Evolutionary conservation across 345 rosid species (phyloP).

Genomic region (Turnera subulata): DNA sequence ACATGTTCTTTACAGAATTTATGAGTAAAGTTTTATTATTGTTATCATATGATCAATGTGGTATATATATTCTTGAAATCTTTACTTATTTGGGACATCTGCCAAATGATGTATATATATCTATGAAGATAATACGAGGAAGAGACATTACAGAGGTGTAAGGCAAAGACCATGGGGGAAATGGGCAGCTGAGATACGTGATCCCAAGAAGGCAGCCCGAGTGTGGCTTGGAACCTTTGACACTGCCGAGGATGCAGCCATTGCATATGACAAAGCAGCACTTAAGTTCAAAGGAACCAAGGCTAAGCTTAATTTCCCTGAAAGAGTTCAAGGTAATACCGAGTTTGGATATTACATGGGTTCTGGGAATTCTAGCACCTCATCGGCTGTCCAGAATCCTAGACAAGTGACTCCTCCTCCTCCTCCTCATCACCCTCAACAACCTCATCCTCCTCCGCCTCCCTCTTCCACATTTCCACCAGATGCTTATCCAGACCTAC

Average conservation of each 20-base stretch:
- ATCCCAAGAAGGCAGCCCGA: constrained; percentile 29
- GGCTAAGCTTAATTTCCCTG: constrained; percentile 91
- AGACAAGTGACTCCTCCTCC: constrained; percentile 7
- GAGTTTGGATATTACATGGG: constrained; percentile 23
- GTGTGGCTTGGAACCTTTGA: constrained; percentile 33
- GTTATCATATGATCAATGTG: too few species aligned
- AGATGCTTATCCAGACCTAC: constrained; percentile 52
- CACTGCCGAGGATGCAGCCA: constrained; percentile 31
- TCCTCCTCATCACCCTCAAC: neutral
- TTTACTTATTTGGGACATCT: too few species aligned
- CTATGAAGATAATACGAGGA: constrained; percentile 26
- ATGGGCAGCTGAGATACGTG: constrained; percentile 32
- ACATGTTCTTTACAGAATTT: too few species aligned
- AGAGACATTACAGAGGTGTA: constrained; percentile 65
- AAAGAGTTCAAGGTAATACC: constrained; percentile 55
- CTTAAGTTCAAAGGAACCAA: constrained; percentile 90
- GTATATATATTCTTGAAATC: too few species aligned
- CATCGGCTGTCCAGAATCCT: constrained; percentile 13
- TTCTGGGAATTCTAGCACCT: constrained; percentile 6
- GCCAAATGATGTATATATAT: too few species aligned
- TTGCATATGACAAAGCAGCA: constrained; percentile 72
- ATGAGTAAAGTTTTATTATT: too few species aligned
- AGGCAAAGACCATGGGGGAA: constrained; percentile 31
- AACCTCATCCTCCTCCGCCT: constrained; percentile 18
- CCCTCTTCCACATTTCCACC: constrained; percentile 23